Conservation (phyloP, 768 basidiomycete genomes). For the Gymnopilus junonius region DNA sequence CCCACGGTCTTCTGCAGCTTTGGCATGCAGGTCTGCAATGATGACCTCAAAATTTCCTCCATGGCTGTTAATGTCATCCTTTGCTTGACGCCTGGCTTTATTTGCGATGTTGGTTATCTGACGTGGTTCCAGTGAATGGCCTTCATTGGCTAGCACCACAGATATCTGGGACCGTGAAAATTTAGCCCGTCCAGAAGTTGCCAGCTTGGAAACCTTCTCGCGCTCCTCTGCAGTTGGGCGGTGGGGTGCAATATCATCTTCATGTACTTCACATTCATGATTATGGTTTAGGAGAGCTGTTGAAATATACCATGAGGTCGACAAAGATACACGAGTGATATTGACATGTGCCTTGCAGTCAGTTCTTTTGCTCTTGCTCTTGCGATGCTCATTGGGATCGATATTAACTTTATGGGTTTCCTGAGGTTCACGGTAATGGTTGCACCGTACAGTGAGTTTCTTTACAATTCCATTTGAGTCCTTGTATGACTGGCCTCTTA, state of each 20-base stretch:
- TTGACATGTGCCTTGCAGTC: conserved; percentile 28
- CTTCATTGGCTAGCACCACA: conserved; percentile 1
- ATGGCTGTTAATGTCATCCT: conserved; percentile 18
- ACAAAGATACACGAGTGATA: background rate
- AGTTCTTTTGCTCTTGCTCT: conserved; percentile 9
- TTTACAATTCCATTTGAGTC: background rate
- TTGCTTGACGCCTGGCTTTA: conserved; percentile 19
- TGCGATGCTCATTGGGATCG: background rate
- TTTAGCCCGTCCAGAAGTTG: background rate
- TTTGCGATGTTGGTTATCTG: conserved; percentile 36
- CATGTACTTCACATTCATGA: conserved; percentile 27
- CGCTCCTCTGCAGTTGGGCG: conserved; percentile 26
- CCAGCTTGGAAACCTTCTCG: conserved; percentile 12
- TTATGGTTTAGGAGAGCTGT: conserved; percentile 25
- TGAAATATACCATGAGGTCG: conserved; percentile 18
- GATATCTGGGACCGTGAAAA: conserved; percentile 11
- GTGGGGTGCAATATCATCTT: conserved; percentile 14
- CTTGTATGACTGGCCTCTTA: background rate
- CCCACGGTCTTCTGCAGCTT: conserved; percentile 14
- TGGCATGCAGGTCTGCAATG: conserved; percentile 20
- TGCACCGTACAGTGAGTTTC: background rate
- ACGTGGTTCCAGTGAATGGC: conserved; percentile 26
- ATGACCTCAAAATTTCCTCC: conserved; percentile 35
- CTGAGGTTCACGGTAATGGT: background rate
- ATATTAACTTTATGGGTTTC: background rate